Evolutionary conservation across 176 grass and related monocot species (phyloP).

Genomic region (Panicum miliaceum): DNA sequence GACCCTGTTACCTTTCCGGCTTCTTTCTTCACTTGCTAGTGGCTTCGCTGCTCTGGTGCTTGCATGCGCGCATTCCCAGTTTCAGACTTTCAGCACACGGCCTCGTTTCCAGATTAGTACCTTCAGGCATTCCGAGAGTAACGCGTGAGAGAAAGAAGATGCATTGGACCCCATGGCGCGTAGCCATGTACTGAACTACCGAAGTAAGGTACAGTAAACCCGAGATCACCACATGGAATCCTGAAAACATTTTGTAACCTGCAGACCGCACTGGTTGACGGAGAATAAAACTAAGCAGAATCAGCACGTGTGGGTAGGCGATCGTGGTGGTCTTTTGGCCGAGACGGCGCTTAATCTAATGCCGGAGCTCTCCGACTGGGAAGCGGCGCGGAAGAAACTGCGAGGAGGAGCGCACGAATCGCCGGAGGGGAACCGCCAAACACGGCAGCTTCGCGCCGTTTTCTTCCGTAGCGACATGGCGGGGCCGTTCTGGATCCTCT

Average conservation of each 20-base stretch:
- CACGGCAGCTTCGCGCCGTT: slow-evolving; percentile 48
- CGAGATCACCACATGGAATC: not conserved
- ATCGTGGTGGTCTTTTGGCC: not conserved
- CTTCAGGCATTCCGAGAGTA: not conserved
- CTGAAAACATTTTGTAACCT: not conserved
- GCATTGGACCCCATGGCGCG: not conserved
- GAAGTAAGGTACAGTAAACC: not conserved
- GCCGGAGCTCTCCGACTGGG: not conserved
- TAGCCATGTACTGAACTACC: not conserved
- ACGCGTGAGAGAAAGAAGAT: not conserved
- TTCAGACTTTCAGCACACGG: not conserved
- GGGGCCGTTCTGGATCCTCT: slow-evolving; percentile 12
- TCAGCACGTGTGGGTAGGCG: slow-evolving; percentile 9
- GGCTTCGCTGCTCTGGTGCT: not conserved
- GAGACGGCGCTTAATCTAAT: slow-evolving; percentile 15
- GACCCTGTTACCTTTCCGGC: not conserved
- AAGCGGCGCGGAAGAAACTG: slow-evolving; percentile 40
- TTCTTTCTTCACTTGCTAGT: not conserved
- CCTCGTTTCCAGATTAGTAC: not conserved
- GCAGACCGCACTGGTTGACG: not conserved
- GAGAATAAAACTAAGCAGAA: slow-evolving; percentile 7
- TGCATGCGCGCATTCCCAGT: not conserved
- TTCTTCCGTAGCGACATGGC: slow-evolving; percentile 8
- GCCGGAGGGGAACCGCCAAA: slow-evolving; percentile 12
- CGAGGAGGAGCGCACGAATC: slow-evolving; percentile 2